phyloP scores from a whole-genome alignment of 495 filamentous ascomycete genomes.

The Xylaria palmicola region DNA sequence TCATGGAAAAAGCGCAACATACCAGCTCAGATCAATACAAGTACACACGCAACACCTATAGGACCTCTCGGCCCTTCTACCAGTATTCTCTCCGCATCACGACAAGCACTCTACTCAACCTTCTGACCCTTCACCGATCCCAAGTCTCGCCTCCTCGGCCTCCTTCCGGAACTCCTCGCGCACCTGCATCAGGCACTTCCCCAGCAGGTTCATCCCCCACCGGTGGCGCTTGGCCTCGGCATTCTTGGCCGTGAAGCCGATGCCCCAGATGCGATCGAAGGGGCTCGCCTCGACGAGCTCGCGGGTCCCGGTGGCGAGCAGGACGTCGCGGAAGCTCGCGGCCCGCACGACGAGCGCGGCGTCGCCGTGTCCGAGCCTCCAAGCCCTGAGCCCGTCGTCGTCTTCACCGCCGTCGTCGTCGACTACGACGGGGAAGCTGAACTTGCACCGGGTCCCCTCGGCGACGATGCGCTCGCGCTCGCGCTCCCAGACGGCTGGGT shows the following conservation, averaged over 20 bases:
- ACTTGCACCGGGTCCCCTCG: constrained; percentile 61
- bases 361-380: not conserved
- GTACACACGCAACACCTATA: no score
- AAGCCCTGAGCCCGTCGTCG: not conserved
- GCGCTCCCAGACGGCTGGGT: constrained; percentile 51
- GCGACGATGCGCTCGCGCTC: constrained; percentile 57
- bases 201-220: constrained; percentile 70
- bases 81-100: not conserved
- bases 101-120: not conserved
- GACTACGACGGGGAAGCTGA: constrained; percentile 31
- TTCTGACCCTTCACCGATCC: not conserved
- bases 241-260: constrained; percentile 55
- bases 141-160: not conserved
- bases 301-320: constrained; percentile 58
- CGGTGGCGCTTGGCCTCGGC: constrained; percentile 45
- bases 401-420: not conserved
- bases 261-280: constrained; percentile 64
- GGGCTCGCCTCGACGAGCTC: constrained; percentile 66
- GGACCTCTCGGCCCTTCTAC: not conserved
- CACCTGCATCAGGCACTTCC: constrained; percentile 48
- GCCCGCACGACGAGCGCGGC: not conserved
- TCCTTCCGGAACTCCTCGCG: constrained; percentile 49
- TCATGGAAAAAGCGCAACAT: no score
- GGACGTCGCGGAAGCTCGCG: constrained; percentile 34
- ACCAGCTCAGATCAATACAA: no score